These are phyloP conservation scores for Lepidium didymum DNA, from an alignment of 345 rosid species.

Conservation along the genomic window DNA sequence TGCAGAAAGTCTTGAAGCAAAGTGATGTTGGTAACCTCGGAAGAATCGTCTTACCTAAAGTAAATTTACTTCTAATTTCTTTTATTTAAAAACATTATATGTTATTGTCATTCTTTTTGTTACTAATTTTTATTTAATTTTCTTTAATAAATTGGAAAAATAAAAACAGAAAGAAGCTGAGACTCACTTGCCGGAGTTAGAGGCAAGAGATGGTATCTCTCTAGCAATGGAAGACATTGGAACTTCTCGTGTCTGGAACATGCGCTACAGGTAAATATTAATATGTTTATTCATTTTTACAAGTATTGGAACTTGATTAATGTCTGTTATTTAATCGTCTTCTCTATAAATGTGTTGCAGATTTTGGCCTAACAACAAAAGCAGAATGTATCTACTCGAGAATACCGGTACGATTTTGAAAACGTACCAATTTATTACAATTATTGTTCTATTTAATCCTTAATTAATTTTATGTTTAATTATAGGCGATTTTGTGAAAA, in stretches of 20 bases:
- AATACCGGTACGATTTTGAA: constrained; percentile 57
- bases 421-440: neutral
- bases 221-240: constrained; percentile 98
- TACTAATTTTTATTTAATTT: neutral
- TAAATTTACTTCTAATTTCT: constrained; percentile 19
- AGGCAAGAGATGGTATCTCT: constrained; percentile 94
- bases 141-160: neutral
- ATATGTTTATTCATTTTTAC: neutral
- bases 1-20: constrained; percentile 96
- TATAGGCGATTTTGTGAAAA: constrained; percentile 85
- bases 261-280: constrained; percentile 89
- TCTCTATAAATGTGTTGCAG: constrained; percentile 48
- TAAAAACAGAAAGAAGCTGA: constrained; percentile 84
- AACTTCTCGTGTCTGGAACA: constrained; percentile 94
- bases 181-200: constrained; percentile 89
- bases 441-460: neutral
- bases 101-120: neutral
- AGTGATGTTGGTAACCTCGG: constrained; percentile 98
- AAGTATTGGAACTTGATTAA: neutral
- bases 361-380: constrained; percentile 99
- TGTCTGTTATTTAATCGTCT: neutral
- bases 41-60: constrained; percentile 93
- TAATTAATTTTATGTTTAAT: neutral
- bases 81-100: neutral
- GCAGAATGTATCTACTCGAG: constrained; percentile 99